Percentiles rank a stretch among this genome's conserved stretches.
phyloP scores from a whole-genome alignment of 805 yeast genomes.

The Lachancea cidri region DNA sequence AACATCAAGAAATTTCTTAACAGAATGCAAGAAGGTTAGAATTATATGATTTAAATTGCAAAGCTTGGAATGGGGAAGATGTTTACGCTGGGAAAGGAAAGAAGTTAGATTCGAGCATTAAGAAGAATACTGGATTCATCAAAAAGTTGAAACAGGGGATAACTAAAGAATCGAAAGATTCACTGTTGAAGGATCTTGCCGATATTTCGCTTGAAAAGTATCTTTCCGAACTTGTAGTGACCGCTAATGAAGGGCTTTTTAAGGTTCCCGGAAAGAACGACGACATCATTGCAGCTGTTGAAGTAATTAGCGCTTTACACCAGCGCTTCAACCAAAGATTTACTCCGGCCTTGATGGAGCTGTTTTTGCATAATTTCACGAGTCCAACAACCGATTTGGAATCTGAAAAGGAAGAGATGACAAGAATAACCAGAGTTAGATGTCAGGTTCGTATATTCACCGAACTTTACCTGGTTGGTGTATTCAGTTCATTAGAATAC shows the following conservation, averaged over 20 bases:
- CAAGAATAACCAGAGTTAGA: slow-evolving; percentile 40
- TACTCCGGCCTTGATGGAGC: slow-evolving; percentile 43
- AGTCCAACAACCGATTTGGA: slow-evolving; percentile 25
- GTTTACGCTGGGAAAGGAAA: slow-evolving; percentile 24
- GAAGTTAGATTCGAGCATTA: slow-evolving; percentile 67
- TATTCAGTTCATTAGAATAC: slow-evolving; percentile 45
- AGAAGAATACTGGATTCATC: slow-evolving; percentile 76
- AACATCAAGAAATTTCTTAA: not conserved
- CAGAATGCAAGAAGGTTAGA: slow-evolving; percentile 25
- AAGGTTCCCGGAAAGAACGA: slow-evolving; percentile 44
- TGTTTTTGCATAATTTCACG: slow-evolving; percentile 39
- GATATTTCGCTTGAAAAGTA: slow-evolving; percentile 68
- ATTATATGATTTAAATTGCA: slow-evolving; percentile 37
- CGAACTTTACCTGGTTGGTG: slow-evolving; percentile 55
- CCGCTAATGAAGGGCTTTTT: slow-evolving; percentile 57
- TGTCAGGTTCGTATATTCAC: slow-evolving; percentile 45
- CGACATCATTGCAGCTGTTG: slow-evolving; percentile 61
- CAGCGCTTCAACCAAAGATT: slow-evolving; percentile 60
- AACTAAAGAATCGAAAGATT: slow-evolving; percentile 43
- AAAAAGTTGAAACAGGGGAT: slow-evolving; percentile 59
- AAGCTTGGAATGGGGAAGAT: slow-evolving; percentile 51
- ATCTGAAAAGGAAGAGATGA: slow-evolving; percentile 41
- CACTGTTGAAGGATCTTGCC: slow-evolving; percentile 55
- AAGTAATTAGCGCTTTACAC: slow-evolving; percentile 66
- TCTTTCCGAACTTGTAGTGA: slow-evolving; percentile 59